A percentile compares a stretch with the other conserved stretches of the same genome.
phyloP scores from a whole-genome alignment of 805 yeast genomes.

The Candida verbasci region DNA sequence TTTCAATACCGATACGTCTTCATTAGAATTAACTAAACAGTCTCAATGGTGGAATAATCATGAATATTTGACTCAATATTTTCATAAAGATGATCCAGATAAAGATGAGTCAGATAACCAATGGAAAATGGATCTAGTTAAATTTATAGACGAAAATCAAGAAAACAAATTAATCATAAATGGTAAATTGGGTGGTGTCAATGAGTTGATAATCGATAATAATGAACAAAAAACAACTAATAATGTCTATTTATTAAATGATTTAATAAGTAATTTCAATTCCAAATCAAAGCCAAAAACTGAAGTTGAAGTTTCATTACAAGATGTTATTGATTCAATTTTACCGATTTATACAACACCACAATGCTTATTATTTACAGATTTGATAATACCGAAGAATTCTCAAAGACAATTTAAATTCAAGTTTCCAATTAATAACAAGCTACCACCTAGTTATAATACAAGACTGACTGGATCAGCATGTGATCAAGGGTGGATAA shows the following conservation, averaged over 20 bases:
- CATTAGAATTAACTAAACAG: slow-evolving; percentile 11
- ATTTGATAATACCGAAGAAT: slow-evolving; percentile 18
- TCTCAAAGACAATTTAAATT: slow-evolving; percentile 17
- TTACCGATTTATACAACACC: slow-evolving; percentile 39
- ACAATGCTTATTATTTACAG: slow-evolving; percentile 35
- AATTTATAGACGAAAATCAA: slow-evolving; percentile 18
- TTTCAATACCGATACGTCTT: slow-evolving; percentile 17
- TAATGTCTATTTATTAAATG: slow-evolving; percentile 25
- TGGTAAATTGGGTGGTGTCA: slow-evolving; percentile 34
- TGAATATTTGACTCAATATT: slow-evolving; percentile 28
- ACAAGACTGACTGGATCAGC: slow-evolving; percentile 35
- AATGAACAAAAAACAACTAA: slow-evolving; percentile 12
- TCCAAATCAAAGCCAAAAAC: slow-evolving; percentile 11
- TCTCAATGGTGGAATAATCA: slow-evolving; percentile 33
- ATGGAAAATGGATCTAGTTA: slow-evolving; percentile 16
- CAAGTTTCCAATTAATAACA: slow-evolving; percentile 17
- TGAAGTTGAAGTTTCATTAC: slow-evolving; percentile 11
- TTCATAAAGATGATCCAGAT: slow-evolving; percentile 14
- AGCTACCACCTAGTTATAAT: slow-evolving; percentile 39
- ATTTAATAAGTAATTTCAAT: slow-evolving; percentile 29
- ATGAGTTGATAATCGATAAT: slow-evolving; percentile 23
- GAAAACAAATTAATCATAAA: slow-evolving; percentile 21
- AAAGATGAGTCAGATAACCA: slow-evolving; percentile 17
- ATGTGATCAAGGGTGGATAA: slow-evolving; percentile 36
- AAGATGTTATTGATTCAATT: slow-evolving; percentile 27